These are phyloP conservation scores for Aphanoascus verrucosus DNA, from an alignment of 2,329 filamentous ascomycete genomes.

Conservation along the genomic window DNA sequence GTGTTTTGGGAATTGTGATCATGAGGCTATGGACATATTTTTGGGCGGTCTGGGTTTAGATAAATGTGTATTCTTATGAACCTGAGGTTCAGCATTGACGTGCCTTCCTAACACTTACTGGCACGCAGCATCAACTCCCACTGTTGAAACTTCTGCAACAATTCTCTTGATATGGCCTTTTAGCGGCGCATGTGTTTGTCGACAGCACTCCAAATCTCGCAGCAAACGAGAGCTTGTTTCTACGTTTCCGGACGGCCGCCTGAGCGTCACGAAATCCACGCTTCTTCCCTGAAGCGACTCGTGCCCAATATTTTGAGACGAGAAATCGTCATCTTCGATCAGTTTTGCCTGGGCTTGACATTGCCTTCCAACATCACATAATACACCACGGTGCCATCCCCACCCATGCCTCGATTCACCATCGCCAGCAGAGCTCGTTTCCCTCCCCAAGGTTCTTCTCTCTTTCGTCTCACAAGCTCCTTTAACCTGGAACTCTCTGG, in stretches of 20 bases:
- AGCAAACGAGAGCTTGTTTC: too few relatives aligned
- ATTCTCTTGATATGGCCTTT: too few relatives aligned
- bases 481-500: constrained; percentile 23
- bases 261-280: not conserved
- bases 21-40: constrained; percentile 1
- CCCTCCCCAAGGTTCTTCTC: constrained; percentile 32
- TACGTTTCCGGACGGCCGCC: too few relatives aligned
- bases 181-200: too few relatives aligned
- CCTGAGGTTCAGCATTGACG: not conserved
- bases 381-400: constrained; percentile 54
- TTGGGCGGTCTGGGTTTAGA: not conserved
- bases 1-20: constrained; percentile 1
- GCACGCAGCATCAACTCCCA: not conserved
- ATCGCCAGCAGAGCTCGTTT: constrained; percentile 51
- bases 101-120: not conserved
- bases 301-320: not conserved
- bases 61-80: not conserved
- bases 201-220: too few relatives aligned
- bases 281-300: not conserved
- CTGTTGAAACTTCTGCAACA: too few relatives aligned
- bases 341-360: constrained; percentile 56
- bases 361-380: constrained; percentile 55
- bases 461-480: constrained; percentile 25
- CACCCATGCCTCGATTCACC: constrained; percentile 39
- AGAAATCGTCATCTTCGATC: constrained; percentile 16